Base-by-base conservation (phyloP, 1,139 yeast genomes). In the Diutina mesorugosa region DNA sequence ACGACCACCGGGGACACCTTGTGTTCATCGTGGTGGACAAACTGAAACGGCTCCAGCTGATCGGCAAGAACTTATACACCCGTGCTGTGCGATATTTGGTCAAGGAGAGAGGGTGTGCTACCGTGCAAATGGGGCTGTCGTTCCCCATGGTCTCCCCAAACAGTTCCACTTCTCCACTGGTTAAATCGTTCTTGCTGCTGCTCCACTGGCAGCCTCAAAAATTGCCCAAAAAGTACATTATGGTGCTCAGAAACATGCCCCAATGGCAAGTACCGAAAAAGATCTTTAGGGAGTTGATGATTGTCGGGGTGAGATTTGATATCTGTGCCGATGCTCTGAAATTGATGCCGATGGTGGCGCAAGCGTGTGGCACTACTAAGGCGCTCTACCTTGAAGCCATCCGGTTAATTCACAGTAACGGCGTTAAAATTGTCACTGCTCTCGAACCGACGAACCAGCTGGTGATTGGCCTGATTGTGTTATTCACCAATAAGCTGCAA, bases 221-320 rank as follows among this genome's bases (percentile, higher is more conserved):
- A 16, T 6, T 18, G 7, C 45, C 41, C 35, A 50, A 14, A 14
- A 30, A 32, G 26, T 50, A 69, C 57, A 65, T 78, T 2, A 69
- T 80, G 75, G 63, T 70, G 8, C 66, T 79, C 55, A 64, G 70
- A 26, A 66, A 74, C 55, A 62, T 78, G 50, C 65, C 65, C 6
- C 64, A 66, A 51, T 81, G 86, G 86, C 73, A 68, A 64, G 84
- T 82, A 9, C 79, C 84, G 3, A 73, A 76, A 59, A 80, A 79
- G 61, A 76, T 81, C 9, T 78, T 81, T 57, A 69, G 80, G 57
- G 85, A 82, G 61, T 71, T 82, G 60, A 81, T 79, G 72, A 79
- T 81, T 59, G 83, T 81, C 41, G 86, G 86, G 1, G 81, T 80
- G 35, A 69, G 82, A 59, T 81, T 81, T 67, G 85, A 81, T 64